Evolutionary conservation across 1,284 basidiomycete genomes (phyloP).

Genomic region (Trametes pubescens): DNA sequence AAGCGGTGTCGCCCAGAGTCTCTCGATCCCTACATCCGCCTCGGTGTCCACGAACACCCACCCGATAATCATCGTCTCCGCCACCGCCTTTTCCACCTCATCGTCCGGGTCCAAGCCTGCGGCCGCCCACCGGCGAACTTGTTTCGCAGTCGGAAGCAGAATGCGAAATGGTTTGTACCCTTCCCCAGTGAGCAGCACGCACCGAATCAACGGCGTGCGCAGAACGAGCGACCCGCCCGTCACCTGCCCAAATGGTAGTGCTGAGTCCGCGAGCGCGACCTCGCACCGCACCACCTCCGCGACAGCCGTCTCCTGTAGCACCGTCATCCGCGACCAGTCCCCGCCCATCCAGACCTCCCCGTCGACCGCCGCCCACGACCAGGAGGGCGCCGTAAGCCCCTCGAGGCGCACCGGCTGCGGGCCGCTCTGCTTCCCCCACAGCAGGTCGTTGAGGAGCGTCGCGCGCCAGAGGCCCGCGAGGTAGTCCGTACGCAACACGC

Average conservation of each 20-base stretch:
- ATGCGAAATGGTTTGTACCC: too few species aligned
- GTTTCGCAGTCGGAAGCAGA: too few species aligned
- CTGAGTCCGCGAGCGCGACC: background rate
- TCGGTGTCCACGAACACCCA: background rate
- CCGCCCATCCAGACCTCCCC: background rate
- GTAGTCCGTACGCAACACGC: constrained; percentile 22
- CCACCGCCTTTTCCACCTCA: background rate
- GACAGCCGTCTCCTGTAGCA: background rate
- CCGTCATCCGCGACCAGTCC: background rate
- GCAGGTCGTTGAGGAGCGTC: constrained; percentile 20
- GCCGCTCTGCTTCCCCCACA: constrained; percentile 25
- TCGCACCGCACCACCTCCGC: background rate
- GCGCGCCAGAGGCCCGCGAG: constrained; percentile 27
- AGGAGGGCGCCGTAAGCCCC: constrained; percentile 21
- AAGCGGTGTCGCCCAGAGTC: background rate
- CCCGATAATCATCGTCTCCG: background rate
- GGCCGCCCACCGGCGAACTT: too few species aligned
- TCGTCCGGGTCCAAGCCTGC: background rate
- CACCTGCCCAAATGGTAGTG: background rate
- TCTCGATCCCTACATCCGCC: background rate
- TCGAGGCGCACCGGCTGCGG: constrained; percentile 14
- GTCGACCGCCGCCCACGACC: constrained; percentile 25
- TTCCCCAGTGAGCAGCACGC: background rate
- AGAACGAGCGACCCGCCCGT: background rate
- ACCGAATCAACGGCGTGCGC: background rate